Percentiles rank a stretch among this genome's conserved stretches.
Conservation (phyloP, 495 filamentous ascomycete genomes). For the Stereocaulon alpinum region DNA sequence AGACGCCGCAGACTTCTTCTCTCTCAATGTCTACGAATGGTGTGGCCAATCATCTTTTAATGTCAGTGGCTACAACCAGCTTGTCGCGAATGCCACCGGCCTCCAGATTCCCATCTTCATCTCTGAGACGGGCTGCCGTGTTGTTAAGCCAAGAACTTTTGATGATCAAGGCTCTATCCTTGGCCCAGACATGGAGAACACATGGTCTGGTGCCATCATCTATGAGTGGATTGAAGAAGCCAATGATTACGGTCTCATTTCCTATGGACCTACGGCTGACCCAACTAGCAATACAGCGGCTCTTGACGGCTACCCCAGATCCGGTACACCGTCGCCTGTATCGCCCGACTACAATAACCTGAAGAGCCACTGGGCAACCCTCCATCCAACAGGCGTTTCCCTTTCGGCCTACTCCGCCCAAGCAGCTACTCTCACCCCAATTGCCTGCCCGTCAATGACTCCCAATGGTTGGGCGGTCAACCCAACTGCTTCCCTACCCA, state of each 20-base stretch:
- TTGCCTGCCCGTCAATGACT: slow-evolving; percentile 62
- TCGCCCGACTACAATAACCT: slow-evolving; percentile 70
- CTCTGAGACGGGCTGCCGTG: slow-evolving; percentile 73
- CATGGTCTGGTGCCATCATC: slow-evolving; percentile 76
- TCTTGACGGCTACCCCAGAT: slow-evolving; percentile 55
- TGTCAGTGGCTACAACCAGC: slow-evolving; percentile 58
- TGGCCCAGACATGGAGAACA: slow-evolving; percentile 54
- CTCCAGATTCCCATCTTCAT: slow-evolving; percentile 77
- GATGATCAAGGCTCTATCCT: slow-evolving; percentile 70
- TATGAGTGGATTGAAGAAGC: slow-evolving; percentile 87
- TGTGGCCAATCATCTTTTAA: slow-evolving; percentile 56
- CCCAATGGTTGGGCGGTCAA: slow-evolving; percentile 60
- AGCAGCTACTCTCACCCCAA: slow-evolving; percentile 41
- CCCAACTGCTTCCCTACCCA: slow-evolving; percentile 57
- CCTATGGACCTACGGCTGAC: slow-evolving; percentile 52
- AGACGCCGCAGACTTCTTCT: slow-evolving; percentile 73
- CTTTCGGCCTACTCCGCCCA: slow-evolving; percentile 52
- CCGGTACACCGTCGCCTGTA: slow-evolving; percentile 65
- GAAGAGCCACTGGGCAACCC: slow-evolving; percentile 62
- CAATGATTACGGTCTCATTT: slow-evolving; percentile 78
- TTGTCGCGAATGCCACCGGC: slow-evolving; percentile 46
- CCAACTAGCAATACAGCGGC: slow-evolving; percentile 37
- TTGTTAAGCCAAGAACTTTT: slow-evolving; percentile 56
- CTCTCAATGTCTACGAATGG: slow-evolving; percentile 84
- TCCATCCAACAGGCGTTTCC: slow-evolving; percentile 56